Evolutionary conservation across 257 asterid genomes (phyloP).

Genomic region (Ajuga chamaepitys): DNA sequence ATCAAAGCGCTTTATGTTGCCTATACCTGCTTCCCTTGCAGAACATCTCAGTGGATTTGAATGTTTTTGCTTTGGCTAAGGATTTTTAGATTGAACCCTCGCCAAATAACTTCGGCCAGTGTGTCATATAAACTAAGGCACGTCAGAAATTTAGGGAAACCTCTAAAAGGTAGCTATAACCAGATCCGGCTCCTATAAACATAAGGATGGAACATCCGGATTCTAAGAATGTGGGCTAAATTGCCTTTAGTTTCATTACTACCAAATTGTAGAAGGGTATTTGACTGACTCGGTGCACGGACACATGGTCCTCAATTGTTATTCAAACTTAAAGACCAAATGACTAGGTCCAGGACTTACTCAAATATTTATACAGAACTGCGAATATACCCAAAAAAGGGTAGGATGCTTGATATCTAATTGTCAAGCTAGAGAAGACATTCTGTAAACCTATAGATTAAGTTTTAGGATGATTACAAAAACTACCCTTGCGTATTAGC

Average conservation of each 20-base stretch:
- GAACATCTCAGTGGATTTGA: too few species aligned
- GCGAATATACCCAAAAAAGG: neutral
- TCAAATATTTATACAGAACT: neutral
- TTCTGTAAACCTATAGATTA: neutral
- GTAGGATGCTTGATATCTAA: neutral
- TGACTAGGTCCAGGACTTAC: neutral
- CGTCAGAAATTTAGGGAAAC: neutral
- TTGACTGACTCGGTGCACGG: neutral
- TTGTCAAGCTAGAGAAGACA: neutral
- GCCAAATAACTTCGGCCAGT: too few species aligned
- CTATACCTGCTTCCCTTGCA: too few species aligned
- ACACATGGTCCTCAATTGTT: neutral
- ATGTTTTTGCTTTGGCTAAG: too few species aligned
- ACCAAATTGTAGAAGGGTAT: neutral
- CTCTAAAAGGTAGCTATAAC: slow-evolving; percentile 4
- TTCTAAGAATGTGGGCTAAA: neutral
- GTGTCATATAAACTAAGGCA: neutral
- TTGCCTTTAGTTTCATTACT: neutral
- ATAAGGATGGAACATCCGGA: neutral
- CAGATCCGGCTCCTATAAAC: slow-evolving; percentile 1
- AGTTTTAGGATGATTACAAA: neutral
- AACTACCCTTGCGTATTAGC: too few species aligned
- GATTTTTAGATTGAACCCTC: too few species aligned
- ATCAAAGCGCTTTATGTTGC: too few species aligned
- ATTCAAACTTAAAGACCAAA: neutral